A percentile compares a stretch with the other conserved stretches of the same genome.
Evolutionary conservation across 768 basidiomycete species (phyloP).

Genomic region (Psilocybe sp.): DNA sequence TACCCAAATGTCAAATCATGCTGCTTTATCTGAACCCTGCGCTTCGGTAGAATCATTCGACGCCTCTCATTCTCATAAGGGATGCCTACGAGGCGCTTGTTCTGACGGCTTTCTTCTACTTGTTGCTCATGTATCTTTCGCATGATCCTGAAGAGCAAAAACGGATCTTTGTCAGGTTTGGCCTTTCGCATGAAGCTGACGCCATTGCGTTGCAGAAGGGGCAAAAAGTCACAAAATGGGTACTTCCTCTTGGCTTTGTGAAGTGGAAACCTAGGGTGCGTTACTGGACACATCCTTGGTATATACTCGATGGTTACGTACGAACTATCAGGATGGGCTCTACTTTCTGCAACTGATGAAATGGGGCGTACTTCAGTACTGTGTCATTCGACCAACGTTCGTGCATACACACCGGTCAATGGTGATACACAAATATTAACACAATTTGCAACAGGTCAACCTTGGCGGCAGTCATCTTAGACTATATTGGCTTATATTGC

Average conservation of each 20-base stretch:
- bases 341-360: constrained; percentile 75
- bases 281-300: not conserved
- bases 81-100: constrained; percentile 79
- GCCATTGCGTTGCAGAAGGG: constrained; percentile 37
- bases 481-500: constrained; percentile 69
- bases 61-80: constrained; percentile 64
- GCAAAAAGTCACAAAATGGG: constrained; percentile 53
- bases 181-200: constrained; percentile 58
- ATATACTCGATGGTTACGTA: not conserved
- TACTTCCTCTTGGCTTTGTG: constrained; percentile 64
- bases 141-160: constrained; percentile 60
- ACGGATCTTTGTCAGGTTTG: constrained; percentile 53
- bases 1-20: not conserved
- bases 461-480: constrained; percentile 56
- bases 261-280: constrained; percentile 60
- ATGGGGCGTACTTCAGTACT: constrained; percentile 75
- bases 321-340: constrained; percentile 47
- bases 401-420: constrained; percentile 13
- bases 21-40: constrained; percentile 1
- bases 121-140: constrained; percentile 69
- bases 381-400: constrained; percentile 59
- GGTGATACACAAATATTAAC: not conserved
- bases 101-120: constrained; percentile 75
- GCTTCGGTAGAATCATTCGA: constrained; percentile 54
- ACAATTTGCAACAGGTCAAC: constrained; percentile 41